Evolutionary conservation across 768 basidiomycete species (phyloP), one percentile per base, ranked within the genome.

Genomic region (Hebeloma cylindrosporum): DNA sequence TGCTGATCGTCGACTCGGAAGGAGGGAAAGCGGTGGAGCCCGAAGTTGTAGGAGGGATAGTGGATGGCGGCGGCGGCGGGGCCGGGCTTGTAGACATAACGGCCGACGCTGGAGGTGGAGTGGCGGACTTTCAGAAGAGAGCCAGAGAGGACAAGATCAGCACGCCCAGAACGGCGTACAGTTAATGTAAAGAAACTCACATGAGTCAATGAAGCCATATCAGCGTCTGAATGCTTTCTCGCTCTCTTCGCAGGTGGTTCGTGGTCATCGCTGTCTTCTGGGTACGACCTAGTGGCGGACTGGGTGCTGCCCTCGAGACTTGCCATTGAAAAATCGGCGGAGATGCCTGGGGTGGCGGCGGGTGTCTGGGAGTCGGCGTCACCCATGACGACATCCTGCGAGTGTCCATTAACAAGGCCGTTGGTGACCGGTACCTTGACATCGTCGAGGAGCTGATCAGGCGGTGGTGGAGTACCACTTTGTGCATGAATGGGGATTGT

Each of bases 201-300:
- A 71, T 88, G 80, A 50, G 80, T 77, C 55, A 84, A 67, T 11
- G 85, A 85, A 35, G 83, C 83, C 61, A 78, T 77, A 68, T 88
- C 84, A 23, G 80, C 81, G 61, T 92, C 87, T 35, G 85, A 88
- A 56, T 80, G 70, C 67, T 82, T 82, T 54, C 89, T 71, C 21
- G 86, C 77, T 50, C 89, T 78, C 76, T 92, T 92, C 48, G 88
- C 85, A 21, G 89, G 89, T n/a, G 85, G 87, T 10, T 83, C 85
- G 49, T 78, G 72, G 50, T 83, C 80, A 47, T 83, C 81, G 54
- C 79, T 75, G 45, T 71, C 72, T 17, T 54, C 58, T 23, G 66
- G 61, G 50, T 59, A 47, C 40, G 62, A 56, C 54, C 60, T 49
- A 59, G 60, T 40, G 68, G 69, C 62, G 66, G 57, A 72, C 17